phyloP scores from a whole-genome alignment of 495 filamentous ascomycete genomes.

The Penicillium dipodomyicola region DNA sequence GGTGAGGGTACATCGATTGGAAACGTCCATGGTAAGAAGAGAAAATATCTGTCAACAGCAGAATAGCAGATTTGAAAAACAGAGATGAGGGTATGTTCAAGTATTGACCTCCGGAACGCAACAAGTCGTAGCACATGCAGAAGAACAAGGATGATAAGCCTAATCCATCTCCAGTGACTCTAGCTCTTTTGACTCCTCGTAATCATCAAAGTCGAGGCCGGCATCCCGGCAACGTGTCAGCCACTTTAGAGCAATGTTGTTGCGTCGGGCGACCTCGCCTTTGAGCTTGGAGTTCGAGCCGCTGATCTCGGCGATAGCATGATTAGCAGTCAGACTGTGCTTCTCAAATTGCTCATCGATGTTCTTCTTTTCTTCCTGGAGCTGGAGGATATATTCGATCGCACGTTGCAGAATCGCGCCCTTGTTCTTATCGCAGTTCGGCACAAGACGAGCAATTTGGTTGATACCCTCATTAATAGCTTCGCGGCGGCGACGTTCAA shows the following conservation, averaged over 20 bases:
- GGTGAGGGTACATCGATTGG: slow-evolving; percentile 5
- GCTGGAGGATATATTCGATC: slow-evolving; percentile 87
- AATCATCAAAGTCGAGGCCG: slow-evolving; percentile 59
- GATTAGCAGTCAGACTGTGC: slow-evolving; percentile 90
- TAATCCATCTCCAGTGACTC: slow-evolving; percentile 43
- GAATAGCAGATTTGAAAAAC: slow-evolving; percentile 7
- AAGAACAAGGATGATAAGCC: slow-evolving; percentile 11
- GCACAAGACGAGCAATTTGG: slow-evolving; percentile 95
- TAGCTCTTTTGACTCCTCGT: slow-evolving; percentile 44
- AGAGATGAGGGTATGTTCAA: slow-evolving; percentile 33
- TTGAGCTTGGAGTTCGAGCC: slow-evolving; percentile 88
- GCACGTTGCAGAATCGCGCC: slow-evolving; percentile 93
- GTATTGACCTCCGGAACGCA: slow-evolving; percentile 21
- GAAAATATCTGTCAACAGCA: slow-evolving; percentile 5
- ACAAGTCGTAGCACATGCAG: slow-evolving; percentile 36
- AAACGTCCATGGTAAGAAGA: slow-evolving; percentile 4
- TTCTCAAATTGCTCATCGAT: slow-evolving; percentile 97
- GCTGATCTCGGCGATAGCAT: slow-evolving; percentile 89
- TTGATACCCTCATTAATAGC: slow-evolving; percentile 99
- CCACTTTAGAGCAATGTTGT: slow-evolving; percentile 60
- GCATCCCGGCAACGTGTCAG: slow-evolving; percentile 76
- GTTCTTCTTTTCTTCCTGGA: slow-evolving; percentile 89
- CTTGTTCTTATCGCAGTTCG: slow-evolving; percentile 98
- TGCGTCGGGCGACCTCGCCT: slow-evolving; percentile 62
- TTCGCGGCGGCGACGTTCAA: slow-evolving; percentile 94